Conservation (phyloP, 2,329 filamentous ascomycete species). For the Beauveria bassiana region DNA sequence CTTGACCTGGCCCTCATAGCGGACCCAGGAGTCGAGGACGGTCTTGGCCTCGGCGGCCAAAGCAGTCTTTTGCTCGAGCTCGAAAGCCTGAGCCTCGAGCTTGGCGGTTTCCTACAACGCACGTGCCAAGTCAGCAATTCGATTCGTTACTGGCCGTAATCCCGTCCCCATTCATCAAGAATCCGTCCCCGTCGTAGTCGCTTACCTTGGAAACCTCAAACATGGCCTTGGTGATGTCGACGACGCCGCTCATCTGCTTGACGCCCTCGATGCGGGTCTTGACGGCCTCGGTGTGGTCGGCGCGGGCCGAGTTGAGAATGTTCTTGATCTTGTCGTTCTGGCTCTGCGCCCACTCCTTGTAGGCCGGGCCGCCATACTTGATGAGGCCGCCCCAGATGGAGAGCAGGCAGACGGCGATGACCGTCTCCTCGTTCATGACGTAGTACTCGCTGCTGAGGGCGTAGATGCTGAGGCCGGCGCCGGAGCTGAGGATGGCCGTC, state of each 20-base stretch:
- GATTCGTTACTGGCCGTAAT: background rate
- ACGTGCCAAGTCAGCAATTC: slow-evolving; percentile 16
- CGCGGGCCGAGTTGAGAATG: slow-evolving; percentile 89
- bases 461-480: slow-evolving; percentile 82
- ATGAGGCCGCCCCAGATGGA: slow-evolving; percentile 88
- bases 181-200: slow-evolving; percentile 6
- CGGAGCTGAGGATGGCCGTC: slow-evolving; percentile 91
- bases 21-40: slow-evolving; percentile 96
- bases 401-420: slow-evolving; percentile 86
- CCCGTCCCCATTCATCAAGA: background rate
- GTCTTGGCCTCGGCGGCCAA: slow-evolving; percentile 87
- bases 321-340: slow-evolving; percentile 90
- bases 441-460: slow-evolving; percentile 99
- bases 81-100: slow-evolving; percentile 91
- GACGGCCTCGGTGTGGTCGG: slow-evolving; percentile 92
- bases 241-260: slow-evolving; percentile 86
- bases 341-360: slow-evolving; percentile 83
- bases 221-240: slow-evolving; percentile 93
- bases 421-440: slow-evolving; percentile 97
- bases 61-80: slow-evolving; percentile 94
- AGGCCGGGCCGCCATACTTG: slow-evolving; percentile 88
- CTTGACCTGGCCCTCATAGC: slow-evolving; percentile 98
- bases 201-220: slow-evolving; percentile 97
- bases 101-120: slow-evolving; percentile 76
- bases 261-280: slow-evolving; percentile 91